Base-by-base conservation (phyloP, 2,329 filamentous ascomycete genomes). In the Periglandula ipomoeae region DNA sequence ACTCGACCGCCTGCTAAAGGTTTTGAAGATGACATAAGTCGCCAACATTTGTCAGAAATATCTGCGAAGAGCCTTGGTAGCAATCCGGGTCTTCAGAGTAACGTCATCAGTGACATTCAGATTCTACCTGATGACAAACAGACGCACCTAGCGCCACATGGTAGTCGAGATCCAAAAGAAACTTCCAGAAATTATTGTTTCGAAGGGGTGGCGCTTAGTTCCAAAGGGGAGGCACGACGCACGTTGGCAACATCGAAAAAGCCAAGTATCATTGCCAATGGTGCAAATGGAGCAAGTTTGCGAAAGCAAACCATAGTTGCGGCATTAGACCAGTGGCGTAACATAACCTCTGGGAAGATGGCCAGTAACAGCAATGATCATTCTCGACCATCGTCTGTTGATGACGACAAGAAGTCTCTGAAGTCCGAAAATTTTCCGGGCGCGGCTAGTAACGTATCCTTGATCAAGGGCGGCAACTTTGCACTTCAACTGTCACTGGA, bases 291-390 rank as follows among this genome's bases (percentile, higher is more conserved):
- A 24, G 19, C 15, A n/a, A 22, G 8, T 39, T 19, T 27, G 2
- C 50, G 22, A 23, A 49, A 46, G 19, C 37, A 50, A 35, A 37
- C 47, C 20, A 40, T 59, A 23, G 42, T 55, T 3, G 44, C 52
- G 11, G 52, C 47, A 6, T 26, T 59, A 19, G 56, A 58, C 24
- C 52, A 50, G 19, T 58, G 59, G 57, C 56, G 53, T 22, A 51
- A 22, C n/a, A 22, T 44, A 19, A 39, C 45, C 5, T 41, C 41
- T 5, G 37, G 22, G 2, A 19, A 38, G 15, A 8, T 9, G 5
- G 3, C 22, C 11, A 15, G 17, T 10, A 20, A 34, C 22, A 11
- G 9, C 5, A 15, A 11, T 10, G 30, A 4, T 19, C 15, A 34
- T 15, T 11, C 26, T n/a, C 27, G 9, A 13, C 30, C n/a, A 17